Percentiles rank a stretch among this genome's conserved stretches.
Conservation (phyloP, 768 basidiomycete genomes). For the Strobilomyces echinocephalus region DNA sequence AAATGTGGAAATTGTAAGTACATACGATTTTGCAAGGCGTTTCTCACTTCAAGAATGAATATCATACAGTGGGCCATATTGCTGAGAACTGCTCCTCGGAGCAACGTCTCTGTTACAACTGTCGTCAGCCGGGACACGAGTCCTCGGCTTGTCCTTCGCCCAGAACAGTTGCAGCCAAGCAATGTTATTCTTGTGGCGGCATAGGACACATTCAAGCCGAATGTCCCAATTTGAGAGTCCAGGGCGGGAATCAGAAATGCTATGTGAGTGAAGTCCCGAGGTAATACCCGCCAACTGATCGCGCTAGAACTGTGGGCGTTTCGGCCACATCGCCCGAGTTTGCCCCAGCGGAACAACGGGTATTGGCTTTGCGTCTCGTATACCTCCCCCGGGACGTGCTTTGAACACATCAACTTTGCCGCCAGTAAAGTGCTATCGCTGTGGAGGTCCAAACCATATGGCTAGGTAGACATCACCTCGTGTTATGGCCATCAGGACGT, state of each 20-base stretch:
- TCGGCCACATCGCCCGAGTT: constrained; percentile 75
- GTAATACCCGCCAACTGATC: constrained; percentile 5
- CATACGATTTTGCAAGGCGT: constrained; percentile 8
- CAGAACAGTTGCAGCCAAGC: constrained; percentile 76
- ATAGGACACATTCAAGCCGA: constrained; percentile 89
- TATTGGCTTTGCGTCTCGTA: constrained; percentile 56
- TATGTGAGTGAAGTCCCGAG: constrained; percentile 52
- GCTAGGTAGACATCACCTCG: constrained; percentile 47
- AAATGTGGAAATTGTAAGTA: constrained; percentile 89
- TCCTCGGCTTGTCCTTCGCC: constrained; percentile 84
- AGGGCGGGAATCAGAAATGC: constrained; percentile 70
- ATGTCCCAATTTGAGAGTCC: constrained; percentile 74
- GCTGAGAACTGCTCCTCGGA: constrained; percentile 89
- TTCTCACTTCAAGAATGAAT: constrained; percentile 13
- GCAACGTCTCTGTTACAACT: constrained; percentile 90
- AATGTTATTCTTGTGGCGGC: constrained; percentile 91
- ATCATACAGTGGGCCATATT: constrained; percentile 75
- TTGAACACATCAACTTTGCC: constrained; percentile 74
- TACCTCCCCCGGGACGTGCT: constrained; percentile 68
- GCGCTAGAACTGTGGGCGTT: constrained; percentile 68
- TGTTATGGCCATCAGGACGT: constrained; percentile 1
- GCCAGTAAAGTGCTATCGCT: constrained; percentile 85
- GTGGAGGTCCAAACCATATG: constrained; percentile 86
- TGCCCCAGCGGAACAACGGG: constrained; percentile 53
- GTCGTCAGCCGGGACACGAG: constrained; percentile 92